Percentiles rank a stretch among this genome's conserved stretches.
phyloP scores from a whole-genome alignment of 169 alveolate genomes.

The Plasmodium knowlesi region DNA sequence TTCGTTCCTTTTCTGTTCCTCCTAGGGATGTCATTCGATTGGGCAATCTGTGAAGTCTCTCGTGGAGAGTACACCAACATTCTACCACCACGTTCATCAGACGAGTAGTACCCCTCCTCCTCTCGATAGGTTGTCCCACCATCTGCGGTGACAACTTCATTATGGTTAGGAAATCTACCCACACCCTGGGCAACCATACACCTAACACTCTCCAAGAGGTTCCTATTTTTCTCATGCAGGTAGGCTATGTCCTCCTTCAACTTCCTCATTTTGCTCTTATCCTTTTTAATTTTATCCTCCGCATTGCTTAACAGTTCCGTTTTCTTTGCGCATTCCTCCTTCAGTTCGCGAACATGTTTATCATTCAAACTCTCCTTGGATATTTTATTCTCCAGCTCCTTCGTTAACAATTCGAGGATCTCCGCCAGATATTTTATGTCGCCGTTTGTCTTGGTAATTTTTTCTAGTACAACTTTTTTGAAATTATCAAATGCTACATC shows the following conservation, averaged over 20 bases:
- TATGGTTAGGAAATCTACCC: not conserved
- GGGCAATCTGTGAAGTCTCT: not conserved
- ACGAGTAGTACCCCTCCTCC: not conserved
- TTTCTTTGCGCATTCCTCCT: constrained; percentile 3
- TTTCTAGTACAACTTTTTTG: constrained; percentile 21
- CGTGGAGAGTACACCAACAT: not conserved
- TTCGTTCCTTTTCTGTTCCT: not conserved
- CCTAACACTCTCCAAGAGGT: constrained; percentile 13
- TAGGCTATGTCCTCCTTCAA: constrained; percentile 20
- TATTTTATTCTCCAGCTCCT: constrained; percentile 49
- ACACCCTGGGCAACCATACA: not conserved
- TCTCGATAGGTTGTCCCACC: not conserved
- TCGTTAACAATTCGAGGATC: constrained; percentile 27
- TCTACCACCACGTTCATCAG: not conserved
- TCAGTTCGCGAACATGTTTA: not conserved
- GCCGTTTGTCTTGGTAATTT: constrained; percentile 26
- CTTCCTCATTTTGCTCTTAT: constrained; percentile 7
- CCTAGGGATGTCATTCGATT: not conserved
- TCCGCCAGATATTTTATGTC: constrained; percentile 61
- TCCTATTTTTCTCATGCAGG: constrained; percentile 12
- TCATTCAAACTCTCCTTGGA: not conserved
- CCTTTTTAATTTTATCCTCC: not conserved
- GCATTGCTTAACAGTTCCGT: not conserved
- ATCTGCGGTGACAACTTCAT: not conserved
- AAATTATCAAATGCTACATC: constrained; percentile 42